These are phyloP conservation scores for Neofusicoccum sp. DNA, from an alignment of 2,329 filamentous ascomycete species.

Conservation along the genomic window DNA sequence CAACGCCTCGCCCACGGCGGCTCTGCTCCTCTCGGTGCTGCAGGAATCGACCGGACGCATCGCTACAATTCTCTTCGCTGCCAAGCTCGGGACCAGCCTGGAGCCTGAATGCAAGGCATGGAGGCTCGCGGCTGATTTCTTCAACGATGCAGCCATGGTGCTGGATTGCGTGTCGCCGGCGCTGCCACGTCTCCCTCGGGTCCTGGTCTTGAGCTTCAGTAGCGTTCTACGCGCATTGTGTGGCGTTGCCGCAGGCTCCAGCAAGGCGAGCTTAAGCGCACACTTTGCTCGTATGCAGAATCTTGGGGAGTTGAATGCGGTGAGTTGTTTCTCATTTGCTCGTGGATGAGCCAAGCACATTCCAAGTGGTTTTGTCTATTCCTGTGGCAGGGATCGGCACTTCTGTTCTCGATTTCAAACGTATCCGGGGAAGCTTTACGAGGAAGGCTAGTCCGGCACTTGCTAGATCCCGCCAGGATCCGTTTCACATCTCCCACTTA, in stretches of 20 bases:
- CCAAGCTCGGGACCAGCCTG: conserved; percentile 75
- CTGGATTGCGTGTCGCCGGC: conserved; percentile 80
- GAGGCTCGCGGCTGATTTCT: conserved; percentile 79
- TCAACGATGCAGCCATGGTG: conserved; percentile 84
- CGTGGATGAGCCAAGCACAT: conserved; percentile 31
- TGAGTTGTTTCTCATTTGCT: conserved; percentile 36
- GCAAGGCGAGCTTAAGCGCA: conserved; percentile 85
- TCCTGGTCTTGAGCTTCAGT: conserved; percentile 58
- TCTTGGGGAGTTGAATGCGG: conserved; percentile 86
- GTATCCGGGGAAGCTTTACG: conserved; percentile 20
- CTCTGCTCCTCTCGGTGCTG: conserved; percentile 76
- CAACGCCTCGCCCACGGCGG: conserved; percentile 72
- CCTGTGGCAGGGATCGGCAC: conserved; percentile 1
- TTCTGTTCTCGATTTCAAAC: conserved; percentile 17
- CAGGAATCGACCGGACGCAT: conserved; percentile 79
- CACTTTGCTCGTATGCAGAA: conserved; percentile 90
- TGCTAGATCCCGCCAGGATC: conserved; percentile 6
- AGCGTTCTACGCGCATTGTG: conserved; percentile 69
- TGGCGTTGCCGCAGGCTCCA: conserved; percentile 84
- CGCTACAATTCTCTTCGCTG: conserved; percentile 83
- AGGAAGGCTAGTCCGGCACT: not conserved
- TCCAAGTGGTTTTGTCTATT: conserved; percentile 5
- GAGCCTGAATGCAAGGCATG: conserved; percentile 91
- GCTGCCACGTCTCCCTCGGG: conserved; percentile 59
- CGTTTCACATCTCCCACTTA: conserved; percentile 1